Conservation (phyloP, 192 early-diverging fungal genomes). For the Backusella australiensis region DNA sequence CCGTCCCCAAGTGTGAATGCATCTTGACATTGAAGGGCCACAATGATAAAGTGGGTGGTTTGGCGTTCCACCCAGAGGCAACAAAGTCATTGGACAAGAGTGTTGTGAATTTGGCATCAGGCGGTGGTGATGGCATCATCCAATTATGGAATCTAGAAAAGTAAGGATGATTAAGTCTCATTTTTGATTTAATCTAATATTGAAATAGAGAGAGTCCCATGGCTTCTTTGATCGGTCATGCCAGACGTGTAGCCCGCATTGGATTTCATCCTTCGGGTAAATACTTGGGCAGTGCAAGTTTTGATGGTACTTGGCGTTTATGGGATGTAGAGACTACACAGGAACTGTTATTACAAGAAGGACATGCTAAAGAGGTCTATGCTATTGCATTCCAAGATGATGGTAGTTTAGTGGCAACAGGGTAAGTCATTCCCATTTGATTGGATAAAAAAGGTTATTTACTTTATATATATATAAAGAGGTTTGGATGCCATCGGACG, state of each 20-base stretch:
- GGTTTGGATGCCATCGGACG: constrained; percentile 92
- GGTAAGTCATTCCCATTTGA: constrained; percentile 37
- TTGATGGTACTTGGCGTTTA: constrained; percentile 93
- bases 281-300: constrained; percentile 70
- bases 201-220: constrained; percentile 61
- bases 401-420: constrained; percentile 87
- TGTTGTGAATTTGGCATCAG: constrained; percentile 77
- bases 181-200: background rate
- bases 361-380: constrained; percentile 94
- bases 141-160: constrained; percentile 83
- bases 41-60: constrained; percentile 81
- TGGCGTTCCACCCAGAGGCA: constrained; percentile 85
- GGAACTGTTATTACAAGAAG: constrained; percentile 89
- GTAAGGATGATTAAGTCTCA: constrained; percentile 31
- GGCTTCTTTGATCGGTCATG: constrained; percentile 77
- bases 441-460: background rate
- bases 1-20: constrained; percentile 69
- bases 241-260: constrained; percentile 78
- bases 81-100: constrained; percentile 54
- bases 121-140: constrained; percentile 76
- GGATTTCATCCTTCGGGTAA: constrained; percentile 88
- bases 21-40: constrained; percentile 62
- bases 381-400: constrained; percentile 90
- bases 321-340: constrained; percentile 82
- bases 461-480: constrained; percentile 33